Percentiles rank a stretch among this genome's conserved stretches.
phyloP scores from a whole-genome alignment of 1,284 basidiomycete genomes.

The Cerioporus squamosus region DNA sequence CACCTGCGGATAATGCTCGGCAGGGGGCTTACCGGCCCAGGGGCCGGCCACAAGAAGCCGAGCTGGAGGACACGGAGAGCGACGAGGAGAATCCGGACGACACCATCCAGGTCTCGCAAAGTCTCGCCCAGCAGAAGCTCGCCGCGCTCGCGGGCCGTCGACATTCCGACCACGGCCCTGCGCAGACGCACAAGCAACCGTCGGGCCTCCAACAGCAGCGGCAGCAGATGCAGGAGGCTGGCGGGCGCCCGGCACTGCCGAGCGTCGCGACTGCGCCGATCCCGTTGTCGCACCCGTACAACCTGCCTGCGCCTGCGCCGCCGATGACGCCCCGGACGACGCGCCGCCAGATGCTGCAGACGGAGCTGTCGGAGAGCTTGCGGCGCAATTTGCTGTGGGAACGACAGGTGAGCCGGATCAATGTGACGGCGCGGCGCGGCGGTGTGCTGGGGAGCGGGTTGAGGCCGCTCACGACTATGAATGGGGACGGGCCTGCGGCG shows the following conservation, averaged over 20 bases:
- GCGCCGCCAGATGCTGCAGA: constrained; percentile 80
- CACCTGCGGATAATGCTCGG: constrained; percentile 16
- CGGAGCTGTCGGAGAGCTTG: constrained; percentile 86
- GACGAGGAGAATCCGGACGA: constrained; percentile 53
- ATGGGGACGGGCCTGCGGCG: constrained; percentile 31
- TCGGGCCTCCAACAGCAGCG: constrained; percentile 1
- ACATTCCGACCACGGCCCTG: constrained; percentile 32
- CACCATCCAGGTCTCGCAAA: constrained; percentile 58
- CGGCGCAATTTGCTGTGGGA: constrained; percentile 87
- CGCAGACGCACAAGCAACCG: constrained; percentile 19
- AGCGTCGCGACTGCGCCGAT: constrained; percentile 50
- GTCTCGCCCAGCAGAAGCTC: constrained; percentile 65
- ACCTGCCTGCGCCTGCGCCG: constrained; percentile 66
- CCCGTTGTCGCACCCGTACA: constrained; percentile 72
- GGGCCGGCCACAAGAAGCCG: constrained; percentile 67
- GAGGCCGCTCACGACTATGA: constrained; percentile 45
- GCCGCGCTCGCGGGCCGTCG: constrained; percentile 52
- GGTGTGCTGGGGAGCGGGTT: constrained; percentile 39
- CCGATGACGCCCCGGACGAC: constrained; percentile 88
- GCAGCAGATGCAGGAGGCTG: constrained; percentile 8
- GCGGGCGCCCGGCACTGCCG: constrained; percentile 26
- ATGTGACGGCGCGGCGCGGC: constrained; percentile 42
- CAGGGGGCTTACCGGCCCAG: constrained; percentile 56
- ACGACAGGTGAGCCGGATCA: constrained; percentile 66
- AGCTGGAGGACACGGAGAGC: constrained; percentile 71